phyloP scores from a whole-genome alignment of 495 filamentous ascomycete species.

The Penicillium coprophilum region DNA sequence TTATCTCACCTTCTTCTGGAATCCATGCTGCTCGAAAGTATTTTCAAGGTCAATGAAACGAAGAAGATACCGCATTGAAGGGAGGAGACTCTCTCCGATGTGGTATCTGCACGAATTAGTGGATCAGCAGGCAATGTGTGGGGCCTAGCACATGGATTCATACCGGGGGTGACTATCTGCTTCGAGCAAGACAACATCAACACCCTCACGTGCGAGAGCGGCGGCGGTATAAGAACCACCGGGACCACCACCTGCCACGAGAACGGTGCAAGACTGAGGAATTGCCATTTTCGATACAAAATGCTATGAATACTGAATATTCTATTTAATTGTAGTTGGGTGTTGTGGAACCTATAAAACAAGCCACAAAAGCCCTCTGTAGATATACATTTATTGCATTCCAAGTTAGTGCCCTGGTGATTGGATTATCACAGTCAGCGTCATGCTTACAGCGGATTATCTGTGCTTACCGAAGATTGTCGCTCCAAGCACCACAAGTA shows the following conservation, averaged over 20 bases:
- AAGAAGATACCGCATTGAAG: neutral
- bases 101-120: slow-evolving; percentile 1
- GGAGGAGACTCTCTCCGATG: neutral
- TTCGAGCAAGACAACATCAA: neutral
- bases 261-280: slow-evolving; percentile 5
- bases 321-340: no score
- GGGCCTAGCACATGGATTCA: neutral
- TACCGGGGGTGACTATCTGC: neutral
- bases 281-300: no score
- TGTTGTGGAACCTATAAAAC: no score
- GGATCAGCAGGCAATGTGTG: neutral
- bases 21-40: slow-evolving; percentile 2
- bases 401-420: no score
- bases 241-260: neutral
- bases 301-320: no score
- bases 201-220: neutral
- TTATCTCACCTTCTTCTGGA: slow-evolving; percentile 1
- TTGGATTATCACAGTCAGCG: no score
- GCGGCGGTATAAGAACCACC: neutral
- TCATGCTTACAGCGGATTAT: no score
- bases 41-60: neutral
- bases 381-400: no score
- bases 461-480: no score
- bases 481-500: no score
- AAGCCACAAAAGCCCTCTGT: no score